Evolutionary conservation across 2,329 filamentous ascomycete species (phyloP).

Genomic region (Sporothrix globosa): DNA sequence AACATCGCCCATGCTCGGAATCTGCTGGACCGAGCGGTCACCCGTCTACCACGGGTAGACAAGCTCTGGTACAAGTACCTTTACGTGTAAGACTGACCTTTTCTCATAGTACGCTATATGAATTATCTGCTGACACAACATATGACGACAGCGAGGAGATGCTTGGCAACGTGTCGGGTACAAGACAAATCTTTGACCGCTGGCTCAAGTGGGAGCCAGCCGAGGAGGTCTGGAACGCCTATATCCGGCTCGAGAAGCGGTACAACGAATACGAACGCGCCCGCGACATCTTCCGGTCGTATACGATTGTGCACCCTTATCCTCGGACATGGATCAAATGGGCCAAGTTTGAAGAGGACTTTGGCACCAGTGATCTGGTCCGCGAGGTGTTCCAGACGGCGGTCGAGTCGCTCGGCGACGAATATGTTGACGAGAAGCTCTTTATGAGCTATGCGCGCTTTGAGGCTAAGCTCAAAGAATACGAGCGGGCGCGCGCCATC

Average conservation of each 20-base stretch:
- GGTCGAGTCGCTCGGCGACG: slow-evolving; percentile 86
- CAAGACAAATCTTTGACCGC: slow-evolving; percentile 90
- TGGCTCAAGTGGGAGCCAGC: slow-evolving; percentile 99
- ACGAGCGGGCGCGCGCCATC: slow-evolving; percentile 88
- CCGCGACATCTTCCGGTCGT: slow-evolving; percentile 85
- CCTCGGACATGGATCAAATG: slow-evolving; percentile 98
- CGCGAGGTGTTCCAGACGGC: slow-evolving; percentile 88
- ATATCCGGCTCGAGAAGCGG: slow-evolving; percentile 95
- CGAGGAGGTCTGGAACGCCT: slow-evolving; percentile 91
- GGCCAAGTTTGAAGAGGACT: slow-evolving; percentile 96
- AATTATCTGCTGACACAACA: neutral
- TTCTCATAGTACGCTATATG: neutral
- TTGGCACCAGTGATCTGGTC: slow-evolving; percentile 86
- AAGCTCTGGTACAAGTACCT: slow-evolving; percentile 99
- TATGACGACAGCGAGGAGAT: slow-evolving; percentile 73
- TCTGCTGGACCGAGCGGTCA: slow-evolving; percentile 90
- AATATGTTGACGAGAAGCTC: slow-evolving; percentile 93
- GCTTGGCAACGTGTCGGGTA: slow-evolving; percentile 89
- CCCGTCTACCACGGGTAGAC: slow-evolving; percentile 84
- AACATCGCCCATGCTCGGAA: slow-evolving; percentile 98
- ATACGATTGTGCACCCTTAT: slow-evolving; percentile 91
- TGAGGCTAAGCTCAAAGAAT: slow-evolving; percentile 92
- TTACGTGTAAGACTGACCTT: slow-evolving; percentile 35
- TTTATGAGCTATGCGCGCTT: slow-evolving; percentile 96
- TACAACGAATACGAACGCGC: slow-evolving; percentile 91